Evolutionary conservation across 768 basidiomycete species (phyloP), one percentile per base, ranked within the genome.

Genomic region (Daedaleopsis nitida): DNA sequence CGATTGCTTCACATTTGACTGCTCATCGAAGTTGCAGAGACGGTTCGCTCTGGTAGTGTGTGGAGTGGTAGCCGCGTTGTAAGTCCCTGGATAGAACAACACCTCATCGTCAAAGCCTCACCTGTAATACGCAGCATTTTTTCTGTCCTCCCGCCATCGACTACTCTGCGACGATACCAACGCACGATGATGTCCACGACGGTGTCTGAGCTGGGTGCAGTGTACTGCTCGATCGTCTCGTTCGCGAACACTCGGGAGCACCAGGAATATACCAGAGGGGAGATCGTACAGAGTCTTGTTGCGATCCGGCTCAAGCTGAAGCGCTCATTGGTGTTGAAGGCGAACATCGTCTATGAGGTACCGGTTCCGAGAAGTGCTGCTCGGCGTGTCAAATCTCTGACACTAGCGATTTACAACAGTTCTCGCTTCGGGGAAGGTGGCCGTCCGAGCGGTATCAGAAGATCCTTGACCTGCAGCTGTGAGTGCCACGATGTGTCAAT

Each of bases 61-160:
- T 10, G 93, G 93, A 0, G 91, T 94, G 17, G 75, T 82, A 5
- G 87, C 88, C 14, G 93, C 93, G 2, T 92, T 90, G 91, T 88
- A 72, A 64, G 82, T 72, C 23, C 21, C 7, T 63, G 54, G 45
- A 58, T 49, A 19, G 12, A 27, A n/a, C n/a, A n/a, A n/a, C n/a
- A n/a, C n/a, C n/a, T n/a, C n/a, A n/a, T n/a, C n/a, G n/a, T n/a
- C n/a, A n/a, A n/a, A n/a, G n/a, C n/a, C 50, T 54, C 34, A 35
- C 21, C 55, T 32, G 27, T 7, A 1, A 12, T 59, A 54, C 34
- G 1, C 65, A 88, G 89, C 62, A 71, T 90, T n/a, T 80, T 86
- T 65, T 92, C 84, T 10, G 86, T 85, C 77, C 76, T 87, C 19
- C 90, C 85, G n/a, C 89, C 86, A n/a, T 82, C 86, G 0, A 89